Evolutionary conservation across 805 yeast genomes (phyloP).

Genomic region (Myxozyma lipomycoides): DNA sequence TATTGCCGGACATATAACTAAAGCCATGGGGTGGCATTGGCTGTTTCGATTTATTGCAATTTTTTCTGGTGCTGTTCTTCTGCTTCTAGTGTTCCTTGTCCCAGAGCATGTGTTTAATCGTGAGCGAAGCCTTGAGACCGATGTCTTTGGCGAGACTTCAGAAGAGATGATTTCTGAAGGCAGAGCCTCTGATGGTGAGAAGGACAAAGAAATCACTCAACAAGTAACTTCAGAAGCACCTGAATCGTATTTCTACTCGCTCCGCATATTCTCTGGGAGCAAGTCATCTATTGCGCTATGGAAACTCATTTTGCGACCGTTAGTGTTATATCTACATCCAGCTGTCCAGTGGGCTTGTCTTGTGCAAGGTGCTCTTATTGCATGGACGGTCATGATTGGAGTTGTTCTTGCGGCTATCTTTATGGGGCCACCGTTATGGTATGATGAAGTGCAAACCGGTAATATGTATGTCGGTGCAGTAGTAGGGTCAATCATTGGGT

Average conservation of each 20-base stretch:
- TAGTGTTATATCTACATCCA: slow-evolving; percentile 21
- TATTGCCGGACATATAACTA: slow-evolving; percentile 20
- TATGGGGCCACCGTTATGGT: slow-evolving; percentile 28
- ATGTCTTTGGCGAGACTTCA: slow-evolving; percentile 10
- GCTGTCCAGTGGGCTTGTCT: slow-evolving; percentile 24
- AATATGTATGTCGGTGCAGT: slow-evolving; percentile 25
- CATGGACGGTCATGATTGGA: slow-evolving; percentile 28
- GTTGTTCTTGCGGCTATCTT: slow-evolving; percentile 27
- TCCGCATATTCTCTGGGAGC: slow-evolving; percentile 20
- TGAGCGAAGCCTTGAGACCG: slow-evolving; percentile 15
- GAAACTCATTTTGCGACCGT: slow-evolving; percentile 25
- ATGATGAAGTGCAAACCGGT: slow-evolving; percentile 18
- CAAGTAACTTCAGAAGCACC: slow-evolving; percentile 3
- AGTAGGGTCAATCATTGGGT: slow-evolving; percentile 23
- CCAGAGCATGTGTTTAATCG: slow-evolving; percentile 25
- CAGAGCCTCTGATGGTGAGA: slow-evolving; percentile 2
- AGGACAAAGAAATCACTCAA: neutral
- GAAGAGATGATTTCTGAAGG: neutral
- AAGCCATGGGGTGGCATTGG: slow-evolving; percentile 27
- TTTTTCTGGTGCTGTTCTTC: slow-evolving; percentile 15
- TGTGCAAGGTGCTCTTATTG: slow-evolving; percentile 26
- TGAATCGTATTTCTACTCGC: slow-evolving; percentile 13
- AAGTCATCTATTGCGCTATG: slow-evolving; percentile 21
- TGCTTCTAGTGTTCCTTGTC: slow-evolving; percentile 21
- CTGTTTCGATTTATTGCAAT: slow-evolving; percentile 22